Percentiles rank a stretch among this genome's conserved stretches.
These are phyloP conservation scores for Entomophthora muscae DNA, from an alignment of 371 early-diverging fungal species.

Conservation along the genomic window DNA sequence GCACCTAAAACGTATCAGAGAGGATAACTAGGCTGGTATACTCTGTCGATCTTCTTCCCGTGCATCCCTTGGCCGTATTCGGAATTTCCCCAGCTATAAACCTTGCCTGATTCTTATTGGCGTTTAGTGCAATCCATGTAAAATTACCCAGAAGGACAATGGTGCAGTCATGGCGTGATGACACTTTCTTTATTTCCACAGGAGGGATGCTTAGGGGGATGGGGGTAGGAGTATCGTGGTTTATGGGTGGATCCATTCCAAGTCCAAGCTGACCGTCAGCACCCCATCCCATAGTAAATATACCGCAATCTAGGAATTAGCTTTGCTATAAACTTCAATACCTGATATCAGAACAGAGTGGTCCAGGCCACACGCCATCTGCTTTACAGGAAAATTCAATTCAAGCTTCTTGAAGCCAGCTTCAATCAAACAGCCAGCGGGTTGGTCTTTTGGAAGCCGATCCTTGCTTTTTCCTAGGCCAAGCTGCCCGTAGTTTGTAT, in stretches of 20 bases:
- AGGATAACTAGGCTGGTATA: slow-evolving; percentile 13
- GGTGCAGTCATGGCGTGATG: slow-evolving; percentile 53
- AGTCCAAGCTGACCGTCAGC: slow-evolving; percentile 63
- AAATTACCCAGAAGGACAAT: slow-evolving; percentile 25
- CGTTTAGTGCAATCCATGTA: neutral
- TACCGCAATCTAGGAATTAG: slow-evolving; percentile 17
- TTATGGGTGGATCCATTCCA: slow-evolving; percentile 23
- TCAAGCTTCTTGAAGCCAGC: slow-evolving; percentile 12
- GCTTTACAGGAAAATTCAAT: slow-evolving; percentile 19
- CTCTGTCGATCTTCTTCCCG: slow-evolving; percentile 45
- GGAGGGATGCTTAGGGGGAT: slow-evolving; percentile 17
- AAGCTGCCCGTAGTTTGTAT: slow-evolving; percentile 20
- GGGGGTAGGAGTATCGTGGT: slow-evolving; percentile 23
- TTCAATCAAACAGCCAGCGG: slow-evolving; percentile 14
- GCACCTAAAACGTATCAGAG: slow-evolving; percentile 21
- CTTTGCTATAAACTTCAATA: slow-evolving; percentile 9
- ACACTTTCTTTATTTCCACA: slow-evolving; percentile 24
- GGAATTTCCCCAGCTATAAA: slow-evolving; percentile 69
- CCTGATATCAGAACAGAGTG: slow-evolving; percentile 43
- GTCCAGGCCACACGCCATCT: slow-evolving; percentile 54
- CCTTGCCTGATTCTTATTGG: slow-evolving; percentile 18
- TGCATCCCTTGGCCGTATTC: slow-evolving; percentile 67
- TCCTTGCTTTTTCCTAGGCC: slow-evolving; percentile 15
- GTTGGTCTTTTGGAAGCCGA: slow-evolving; percentile 5
- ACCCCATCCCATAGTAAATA: slow-evolving; percentile 67